Conservation (phyloP, 2,329 filamentous ascomycete species). For the Apiospora arundinis region DNA sequence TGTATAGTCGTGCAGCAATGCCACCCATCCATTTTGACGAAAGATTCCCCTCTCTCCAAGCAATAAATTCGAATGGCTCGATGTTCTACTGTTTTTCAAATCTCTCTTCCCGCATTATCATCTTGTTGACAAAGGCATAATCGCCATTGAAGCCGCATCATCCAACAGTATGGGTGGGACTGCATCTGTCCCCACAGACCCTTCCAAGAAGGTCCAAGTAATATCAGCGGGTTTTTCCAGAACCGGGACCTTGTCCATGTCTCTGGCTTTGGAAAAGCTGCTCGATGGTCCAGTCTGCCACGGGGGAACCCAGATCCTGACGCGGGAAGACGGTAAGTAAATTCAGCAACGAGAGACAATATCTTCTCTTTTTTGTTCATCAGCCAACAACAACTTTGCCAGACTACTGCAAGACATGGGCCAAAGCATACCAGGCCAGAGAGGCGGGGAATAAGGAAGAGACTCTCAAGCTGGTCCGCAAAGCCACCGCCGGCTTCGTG, state of each 20-base stretch:
- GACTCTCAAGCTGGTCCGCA: constrained; percentile 31
- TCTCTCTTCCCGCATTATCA: too few relatives aligned
- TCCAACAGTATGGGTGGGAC: not conserved
- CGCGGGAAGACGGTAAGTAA: constrained; percentile 40
- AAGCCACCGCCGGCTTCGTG: constrained; percentile 32
- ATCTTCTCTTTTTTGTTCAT: constrained; percentile 13
- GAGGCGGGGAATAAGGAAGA: constrained; percentile 31
- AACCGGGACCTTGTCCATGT: constrained; percentile 56
- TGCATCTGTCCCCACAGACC: not conserved
- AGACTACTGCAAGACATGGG: not conserved
- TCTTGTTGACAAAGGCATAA: too few relatives aligned
- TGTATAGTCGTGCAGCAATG: too few relatives aligned
- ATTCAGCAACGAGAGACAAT: constrained; percentile 28
- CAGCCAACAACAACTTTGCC: not conserved
- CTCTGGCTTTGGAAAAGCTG: constrained; percentile 51
- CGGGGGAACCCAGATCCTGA: constrained; percentile 48
- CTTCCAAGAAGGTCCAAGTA: constrained; percentile 39
- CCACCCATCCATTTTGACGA: too few relatives aligned
- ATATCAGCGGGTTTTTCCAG: constrained; percentile 51
- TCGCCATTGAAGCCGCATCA: not conserved
- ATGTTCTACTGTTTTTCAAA: too few relatives aligned
- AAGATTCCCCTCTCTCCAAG: too few relatives aligned
- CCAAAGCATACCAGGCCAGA: constrained; percentile 35
- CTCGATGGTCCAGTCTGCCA: constrained; percentile 56
- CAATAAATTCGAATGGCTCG: too few relatives aligned